Percentiles rank a stretch among this genome's conserved stretches.
Evolutionary conservation across 2,329 filamentous ascomycete genomes (phyloP).

Genomic region (Coniella vitis): DNA sequence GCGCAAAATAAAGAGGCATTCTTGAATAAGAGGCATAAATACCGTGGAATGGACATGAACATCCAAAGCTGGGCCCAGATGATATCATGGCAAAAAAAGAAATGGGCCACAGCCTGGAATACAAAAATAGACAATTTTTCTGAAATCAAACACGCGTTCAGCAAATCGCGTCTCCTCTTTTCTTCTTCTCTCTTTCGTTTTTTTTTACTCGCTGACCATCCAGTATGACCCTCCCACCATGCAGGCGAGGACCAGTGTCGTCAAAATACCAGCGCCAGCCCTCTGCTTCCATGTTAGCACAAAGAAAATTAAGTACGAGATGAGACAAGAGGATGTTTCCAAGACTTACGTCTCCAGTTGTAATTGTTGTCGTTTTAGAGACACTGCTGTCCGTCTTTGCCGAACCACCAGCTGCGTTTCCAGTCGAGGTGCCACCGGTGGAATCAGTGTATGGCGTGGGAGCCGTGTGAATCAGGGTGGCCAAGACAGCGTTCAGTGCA

Average conservation of each 20-base stretch:
- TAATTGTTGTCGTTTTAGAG: background rate
- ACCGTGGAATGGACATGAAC: conserved; percentile 7
- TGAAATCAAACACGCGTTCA: too few species aligned
- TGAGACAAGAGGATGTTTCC: conserved; percentile 16
- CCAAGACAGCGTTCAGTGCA: conserved; percentile 47
- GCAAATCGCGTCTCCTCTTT: too few species aligned
- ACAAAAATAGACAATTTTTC: too few species aligned
- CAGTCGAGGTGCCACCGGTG: conserved; percentile 44
- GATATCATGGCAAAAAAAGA: too few species aligned
- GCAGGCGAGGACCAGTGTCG: conserved; percentile 35
- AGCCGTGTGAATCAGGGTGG: conserved; percentile 36
- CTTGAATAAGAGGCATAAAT: conserved; percentile 8
- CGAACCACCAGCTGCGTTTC: conserved; percentile 34
- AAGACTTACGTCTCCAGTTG: conserved; percentile 16
- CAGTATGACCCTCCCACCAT: conserved; percentile 40
- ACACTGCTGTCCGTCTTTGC: conserved; percentile 22
- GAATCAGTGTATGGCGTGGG: conserved; percentile 34
- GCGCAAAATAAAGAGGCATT: too few species aligned
- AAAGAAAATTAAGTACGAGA: background rate
- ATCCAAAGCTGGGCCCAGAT: background rate
- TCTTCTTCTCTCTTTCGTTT: background rate
- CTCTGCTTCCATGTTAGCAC: conserved; percentile 36
- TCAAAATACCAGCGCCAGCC: conserved; percentile 43
- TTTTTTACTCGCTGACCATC: conserved; percentile 35
- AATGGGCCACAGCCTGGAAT: too few species aligned